These are phyloP conservation scores for Trichoderma koningiopsis DNA, from an alignment of 2,329 filamentous ascomycete species.

Conservation along the genomic window DNA sequence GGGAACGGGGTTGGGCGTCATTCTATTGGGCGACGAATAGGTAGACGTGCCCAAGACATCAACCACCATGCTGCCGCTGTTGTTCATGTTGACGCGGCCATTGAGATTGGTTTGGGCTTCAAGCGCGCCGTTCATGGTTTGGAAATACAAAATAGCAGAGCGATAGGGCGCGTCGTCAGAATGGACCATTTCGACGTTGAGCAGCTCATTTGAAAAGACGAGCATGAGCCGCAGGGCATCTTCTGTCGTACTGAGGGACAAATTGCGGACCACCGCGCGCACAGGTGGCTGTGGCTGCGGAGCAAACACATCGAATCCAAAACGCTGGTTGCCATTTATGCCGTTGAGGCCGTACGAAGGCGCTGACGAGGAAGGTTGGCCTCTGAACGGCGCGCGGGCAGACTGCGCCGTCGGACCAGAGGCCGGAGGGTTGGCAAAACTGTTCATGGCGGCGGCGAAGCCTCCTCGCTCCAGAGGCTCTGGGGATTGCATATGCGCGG, in stretches of 20 bases:
- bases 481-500: background rate
- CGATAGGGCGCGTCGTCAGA: constrained; percentile 54
- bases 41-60: constrained; percentile 56
- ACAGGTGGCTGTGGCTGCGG: constrained; percentile 38
- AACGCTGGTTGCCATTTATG: constrained; percentile 31
- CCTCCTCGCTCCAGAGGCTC: background rate
- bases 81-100: constrained; percentile 55
- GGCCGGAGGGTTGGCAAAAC: background rate
- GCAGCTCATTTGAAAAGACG: constrained; percentile 59
- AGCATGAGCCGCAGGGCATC: constrained; percentile 59
- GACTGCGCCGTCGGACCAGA: background rate
- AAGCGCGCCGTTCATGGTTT: constrained; percentile 53
- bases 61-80: constrained; percentile 56
- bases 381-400: background rate
- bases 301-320: constrained; percentile 46
- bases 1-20: background rate
- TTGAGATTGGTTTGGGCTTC: constrained; percentile 61
- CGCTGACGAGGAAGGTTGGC: constrained; percentile 36
- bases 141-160: constrained; percentile 58
- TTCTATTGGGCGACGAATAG: background rate
- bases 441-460: background rate
- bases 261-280: constrained; percentile 55
- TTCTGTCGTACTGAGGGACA: constrained; percentile 57
- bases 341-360: constrained; percentile 28
- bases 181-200: constrained; percentile 53